phyloP scores from a whole-genome alignment of 495 filamentous ascomycete species.

The Talaromyces liani region DNA sequence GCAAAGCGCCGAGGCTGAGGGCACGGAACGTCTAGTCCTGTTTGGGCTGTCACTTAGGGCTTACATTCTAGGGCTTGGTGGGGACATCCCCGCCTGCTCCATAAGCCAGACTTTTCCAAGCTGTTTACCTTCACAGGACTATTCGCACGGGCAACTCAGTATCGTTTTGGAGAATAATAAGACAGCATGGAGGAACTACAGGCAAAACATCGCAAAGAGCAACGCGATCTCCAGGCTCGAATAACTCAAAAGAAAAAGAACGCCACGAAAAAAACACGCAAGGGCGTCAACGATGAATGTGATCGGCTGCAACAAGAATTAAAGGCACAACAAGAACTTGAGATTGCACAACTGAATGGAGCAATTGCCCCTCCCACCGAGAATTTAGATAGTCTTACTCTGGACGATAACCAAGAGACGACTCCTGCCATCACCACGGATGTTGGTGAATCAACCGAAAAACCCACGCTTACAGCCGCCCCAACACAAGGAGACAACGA shows the following conservation, averaged over 20 bases:
- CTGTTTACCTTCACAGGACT: not conserved
- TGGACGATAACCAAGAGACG: conserved; percentile 15
- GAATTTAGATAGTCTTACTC: not conserved
- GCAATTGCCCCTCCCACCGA: conserved; percentile 12
- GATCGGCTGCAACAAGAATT: conserved; percentile 61
- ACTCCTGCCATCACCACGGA: conserved; percentile 13
- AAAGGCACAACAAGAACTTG: conserved; percentile 57
- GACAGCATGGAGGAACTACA: conserved; percentile 64
- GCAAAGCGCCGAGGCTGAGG: conserved; percentile 17
- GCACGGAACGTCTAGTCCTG: conserved; percentile 14
- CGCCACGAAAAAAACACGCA: conserved; percentile 92
- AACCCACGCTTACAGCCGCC: not conserved
- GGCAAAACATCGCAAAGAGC: conserved; percentile 78
- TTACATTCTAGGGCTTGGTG: conserved; percentile 24
- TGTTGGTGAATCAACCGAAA: conserved; percentile 7
- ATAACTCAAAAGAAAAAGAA: conserved; percentile 93
- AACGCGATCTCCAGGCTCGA: conserved; percentile 71
- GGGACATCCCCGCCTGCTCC: conserved; percentile 13
- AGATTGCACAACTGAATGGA: conserved; percentile 54
- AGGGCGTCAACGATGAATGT: conserved; percentile 80
- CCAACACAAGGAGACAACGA: conserved; percentile 8
- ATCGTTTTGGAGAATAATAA: not conserved
- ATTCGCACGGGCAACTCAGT: not conserved
- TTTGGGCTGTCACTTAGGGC: conserved; percentile 22
- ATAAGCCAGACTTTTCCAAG: not conserved